Evolutionary conservation across 148 eudicot genomes (phyloP).

Genomic region (Vaccinium corymbosum): DNA sequence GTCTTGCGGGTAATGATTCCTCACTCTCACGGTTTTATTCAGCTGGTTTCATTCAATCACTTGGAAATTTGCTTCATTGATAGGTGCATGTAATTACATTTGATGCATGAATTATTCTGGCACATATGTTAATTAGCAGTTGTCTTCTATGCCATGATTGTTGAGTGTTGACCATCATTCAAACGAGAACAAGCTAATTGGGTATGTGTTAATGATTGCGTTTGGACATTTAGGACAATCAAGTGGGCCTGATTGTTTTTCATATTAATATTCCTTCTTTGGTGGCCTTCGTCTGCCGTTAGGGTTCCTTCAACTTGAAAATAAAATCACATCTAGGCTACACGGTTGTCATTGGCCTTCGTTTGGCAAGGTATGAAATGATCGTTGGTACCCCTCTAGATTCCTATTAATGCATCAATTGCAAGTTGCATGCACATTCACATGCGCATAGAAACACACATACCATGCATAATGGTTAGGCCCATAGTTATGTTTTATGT

Average conservation of each 20-base stretch:
- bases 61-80: neutral
- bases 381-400: neutral
- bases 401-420: neutral
- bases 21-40: neutral
- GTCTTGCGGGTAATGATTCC: constrained; percentile 68
- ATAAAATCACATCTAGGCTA: neutral
- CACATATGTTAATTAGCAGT: neutral
- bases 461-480: neutral
- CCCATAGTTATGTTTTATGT: neutral
- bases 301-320: constrained; percentile 1
- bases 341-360: neutral
- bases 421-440: neutral
- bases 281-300: neutral
- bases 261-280: neutral
- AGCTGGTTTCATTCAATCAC: neutral
- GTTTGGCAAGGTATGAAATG: neutral
- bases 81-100: neutral
- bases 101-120: neutral
- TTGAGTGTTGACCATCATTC: neutral
- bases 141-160: neutral
- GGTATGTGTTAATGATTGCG: neutral
- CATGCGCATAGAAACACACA: neutral
- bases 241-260: neutral
- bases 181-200: neutral
- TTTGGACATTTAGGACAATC: neutral